Base-by-base conservation (phyloP, 148 eudicot species). In the Rhododendron henanense region DNA sequence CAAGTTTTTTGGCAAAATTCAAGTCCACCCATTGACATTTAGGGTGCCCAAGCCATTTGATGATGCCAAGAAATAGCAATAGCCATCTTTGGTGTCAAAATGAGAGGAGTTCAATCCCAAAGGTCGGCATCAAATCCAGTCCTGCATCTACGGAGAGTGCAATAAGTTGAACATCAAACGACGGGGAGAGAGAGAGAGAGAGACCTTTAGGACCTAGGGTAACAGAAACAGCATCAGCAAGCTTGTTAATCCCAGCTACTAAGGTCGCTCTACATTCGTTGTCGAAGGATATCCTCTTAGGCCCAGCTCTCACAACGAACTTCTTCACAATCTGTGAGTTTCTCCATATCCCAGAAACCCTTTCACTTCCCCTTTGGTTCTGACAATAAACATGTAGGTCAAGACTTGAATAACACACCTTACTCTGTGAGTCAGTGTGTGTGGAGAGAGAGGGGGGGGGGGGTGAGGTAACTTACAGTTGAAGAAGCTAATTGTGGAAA, bases 201-300 rank as follows among this genome's bases (percentile, higher is more conserved):
- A 83, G 76, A 97, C 99, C 99, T 97, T 90, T 97, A 75, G 99
- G 99, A 48, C 99, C 99, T 85, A 97, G 85, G 47, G 99, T 97
- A 45, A 97, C 94, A 81, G 99, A 94, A 91, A 95, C 99, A 88
- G 98, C 96, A 92, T 96, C 97, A 81, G 98, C 97, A 87, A 96
- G 98, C 90, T 95, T 97, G 90, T 95, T 87, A 23, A 95, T 88
- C 65, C 99, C 98, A 83, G 93, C 89, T 85, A 87, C 90, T 77
- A 97, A 93, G 65, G 92, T 90, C 84, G 92, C 90, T 88, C 98
- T 88, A 84, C 99, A 94, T 61, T 95, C 94, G 84, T 83, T 88
- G 87, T 91, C 98, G 87, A 93, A 92, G n/a, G 88, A 78, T n/a
- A 97, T 93, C 81, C 91, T 91, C 89, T 94, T 97, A 16, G 94